phyloP scores from a whole-genome alignment of 2,329 filamentous ascomycete genomes.

The Venturia carpophila region DNA sequence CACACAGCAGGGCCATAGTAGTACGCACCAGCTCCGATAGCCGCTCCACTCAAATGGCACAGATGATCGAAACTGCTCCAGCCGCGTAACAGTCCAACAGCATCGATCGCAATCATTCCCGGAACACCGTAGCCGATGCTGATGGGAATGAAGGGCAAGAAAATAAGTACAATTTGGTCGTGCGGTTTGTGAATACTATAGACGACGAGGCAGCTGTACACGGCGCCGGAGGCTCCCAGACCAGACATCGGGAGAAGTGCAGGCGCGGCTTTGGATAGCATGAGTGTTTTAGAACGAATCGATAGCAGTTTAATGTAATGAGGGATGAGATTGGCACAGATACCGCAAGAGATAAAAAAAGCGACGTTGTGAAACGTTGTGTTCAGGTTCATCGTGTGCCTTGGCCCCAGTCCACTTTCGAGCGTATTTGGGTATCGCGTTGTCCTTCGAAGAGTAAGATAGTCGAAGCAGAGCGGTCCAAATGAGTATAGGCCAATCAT shows the following conservation, averaged over 20 bases:
- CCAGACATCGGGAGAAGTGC: not conserved
- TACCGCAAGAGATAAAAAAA: conserved; percentile 5
- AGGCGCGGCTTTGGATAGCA: not conserved
- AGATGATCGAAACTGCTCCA: not conserved
- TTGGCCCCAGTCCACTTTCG: not conserved
- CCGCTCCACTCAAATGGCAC: conserved; percentile 9
- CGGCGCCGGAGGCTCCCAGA: not conserved
- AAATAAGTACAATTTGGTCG: not conserved
- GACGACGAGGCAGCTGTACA: not conserved
- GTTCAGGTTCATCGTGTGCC: not conserved
- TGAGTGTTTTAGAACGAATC: not conserved
- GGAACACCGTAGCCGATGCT: not conserved
- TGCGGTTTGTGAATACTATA: not conserved
- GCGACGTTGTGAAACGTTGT: not conserved
- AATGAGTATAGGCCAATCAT: not conserved
- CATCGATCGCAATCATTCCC: not conserved
- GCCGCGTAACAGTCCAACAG: not conserved
- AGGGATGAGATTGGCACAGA: conserved; percentile 9
- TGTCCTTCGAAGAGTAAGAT: not conserved
- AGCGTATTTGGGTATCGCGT: not conserved
- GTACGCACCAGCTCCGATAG: not conserved
- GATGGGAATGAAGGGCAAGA: not conserved
- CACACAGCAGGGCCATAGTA: not conserved
- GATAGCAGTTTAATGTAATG: not conserved
- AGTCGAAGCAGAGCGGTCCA: not conserved